Conservation (phyloP, 805 yeast genomes). For the Blastobotrys americana region DNA sequence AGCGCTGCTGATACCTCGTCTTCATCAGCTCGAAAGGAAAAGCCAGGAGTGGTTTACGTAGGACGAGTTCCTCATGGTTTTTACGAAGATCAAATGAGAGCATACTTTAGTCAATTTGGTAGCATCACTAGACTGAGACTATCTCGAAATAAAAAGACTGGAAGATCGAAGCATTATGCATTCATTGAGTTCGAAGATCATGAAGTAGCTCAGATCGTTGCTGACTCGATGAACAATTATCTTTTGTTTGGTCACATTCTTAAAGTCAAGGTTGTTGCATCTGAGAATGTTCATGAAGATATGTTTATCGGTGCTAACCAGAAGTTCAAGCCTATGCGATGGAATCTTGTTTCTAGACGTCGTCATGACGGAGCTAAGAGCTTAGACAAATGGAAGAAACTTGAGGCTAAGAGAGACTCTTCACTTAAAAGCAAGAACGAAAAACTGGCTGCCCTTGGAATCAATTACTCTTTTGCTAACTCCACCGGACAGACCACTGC, state of each 20-base stretch:
- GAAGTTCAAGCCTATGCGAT: slow-evolving; percentile 52
- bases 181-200: slow-evolving; percentile 71
- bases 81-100: slow-evolving; percentile 62
- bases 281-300: slow-evolving; percentile 36
- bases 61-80: slow-evolving; percentile 93
- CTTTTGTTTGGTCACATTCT: slow-evolving; percentile 80
- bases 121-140: slow-evolving; percentile 67
- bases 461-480: slow-evolving; percentile 36
- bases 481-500: slow-evolving; percentile 3
- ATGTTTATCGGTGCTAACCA: slow-evolving; percentile 52
- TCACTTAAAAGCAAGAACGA: slow-evolving; percentile 40
- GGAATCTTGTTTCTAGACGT: slow-evolving; percentile 46
- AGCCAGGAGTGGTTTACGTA: slow-evolving; percentile 65
- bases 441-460: slow-evolving; percentile 50
- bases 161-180: slow-evolving; percentile 86
- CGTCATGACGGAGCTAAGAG: slow-evolving; percentile 53
- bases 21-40: slow-evolving; percentile 6
- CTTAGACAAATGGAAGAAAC: slow-evolving; percentile 48
- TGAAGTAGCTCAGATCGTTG: slow-evolving; percentile 81
- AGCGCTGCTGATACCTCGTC: slow-evolving; percentile 20
- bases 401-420: slow-evolving; percentile 41
- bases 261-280: slow-evolving; percentile 53
- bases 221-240: slow-evolving; percentile 94
- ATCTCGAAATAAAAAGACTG: slow-evolving; percentile 84
- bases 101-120: slow-evolving; percentile 89